phyloP scores from a whole-genome alignment of 2,329 filamentous ascomycete genomes.

The Sordariomycetes sp. region DNA sequence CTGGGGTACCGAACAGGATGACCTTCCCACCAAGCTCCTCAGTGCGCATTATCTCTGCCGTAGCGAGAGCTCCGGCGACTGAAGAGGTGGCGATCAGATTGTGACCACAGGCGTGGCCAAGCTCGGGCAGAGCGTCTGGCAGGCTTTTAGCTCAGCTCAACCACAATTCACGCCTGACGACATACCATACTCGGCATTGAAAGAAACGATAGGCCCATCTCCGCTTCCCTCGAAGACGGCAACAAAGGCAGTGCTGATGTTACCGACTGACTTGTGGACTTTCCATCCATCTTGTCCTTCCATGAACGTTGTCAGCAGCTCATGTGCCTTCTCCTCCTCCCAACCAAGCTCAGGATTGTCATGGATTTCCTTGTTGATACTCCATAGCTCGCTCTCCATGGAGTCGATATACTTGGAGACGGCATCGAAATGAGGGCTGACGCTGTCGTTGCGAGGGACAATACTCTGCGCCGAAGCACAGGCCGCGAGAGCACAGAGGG shows the following conservation, averaged over 20 bases:
- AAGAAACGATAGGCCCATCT: slow-evolving; percentile 27
- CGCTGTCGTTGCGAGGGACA: background rate
- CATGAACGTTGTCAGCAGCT: slow-evolving; percentile 27
- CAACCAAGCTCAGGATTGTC: slow-evolving; percentile 33
- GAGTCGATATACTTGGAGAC: slow-evolving; percentile 8
- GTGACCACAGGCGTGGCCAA: slow-evolving; percentile 26
- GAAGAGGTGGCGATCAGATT: slow-evolving; percentile 19
- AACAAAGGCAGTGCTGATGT: slow-evolving; percentile 32
- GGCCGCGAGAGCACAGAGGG: background rate
- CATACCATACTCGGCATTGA: slow-evolving; percentile 27
- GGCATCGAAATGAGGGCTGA: background rate
- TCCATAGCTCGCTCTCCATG: slow-evolving; percentile 12
- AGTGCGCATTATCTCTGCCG: slow-evolving; percentile 14
- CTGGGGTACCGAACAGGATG: slow-evolving; percentile 28
- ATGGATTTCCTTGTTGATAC: slow-evolving; percentile 30
- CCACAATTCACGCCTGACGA: no score
- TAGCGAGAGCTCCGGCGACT: slow-evolving; percentile 22
- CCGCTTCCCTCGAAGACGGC: slow-evolving; percentile 27
- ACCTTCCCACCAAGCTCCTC: slow-evolving; percentile 20
- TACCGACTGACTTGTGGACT: slow-evolving; percentile 28
- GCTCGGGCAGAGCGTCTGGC: slow-evolving; percentile 21
- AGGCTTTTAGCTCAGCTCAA: background rate
- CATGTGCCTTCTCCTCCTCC: slow-evolving; percentile 31
- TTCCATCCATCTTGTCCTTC: slow-evolving; percentile 23
- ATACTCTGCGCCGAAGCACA: background rate